Conservation (phyloP, 805 yeast genomes). For the Nakazawaea populi region DNA sequence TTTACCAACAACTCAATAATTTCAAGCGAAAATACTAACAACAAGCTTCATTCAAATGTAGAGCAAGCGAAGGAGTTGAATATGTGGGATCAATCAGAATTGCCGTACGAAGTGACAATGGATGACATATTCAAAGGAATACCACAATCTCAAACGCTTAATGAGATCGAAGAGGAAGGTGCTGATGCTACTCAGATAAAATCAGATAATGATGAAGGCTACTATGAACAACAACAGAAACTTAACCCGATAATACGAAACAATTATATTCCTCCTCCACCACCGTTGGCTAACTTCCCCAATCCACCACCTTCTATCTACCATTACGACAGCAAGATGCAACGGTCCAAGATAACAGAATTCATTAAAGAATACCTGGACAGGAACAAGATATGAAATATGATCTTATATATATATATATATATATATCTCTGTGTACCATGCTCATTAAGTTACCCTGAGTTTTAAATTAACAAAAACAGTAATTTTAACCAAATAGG, state of each 20-base stretch:
- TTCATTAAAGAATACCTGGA: slow-evolving; percentile 9
- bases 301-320: slow-evolving; percentile 30
- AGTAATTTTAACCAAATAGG: not conserved
- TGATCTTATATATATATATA: too few relatives aligned
- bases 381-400: not conserved
- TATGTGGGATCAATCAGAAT: slow-evolving; percentile 16
- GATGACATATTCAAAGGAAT: slow-evolving; percentile 27
- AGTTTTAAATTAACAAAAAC: not conserved
- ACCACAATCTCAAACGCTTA: slow-evolving; percentile 23
- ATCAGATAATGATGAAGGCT: slow-evolving; percentile 14
- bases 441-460: not conserved
- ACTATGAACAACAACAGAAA: not conserved
- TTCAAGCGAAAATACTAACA: slow-evolving; percentile 2
- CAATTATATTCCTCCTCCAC: slow-evolving; percentile 26
- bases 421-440: too few relatives aligned
- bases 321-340: slow-evolving; percentile 17
- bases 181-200: slow-evolving; percentile 17
- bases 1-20: too few relatives aligned
- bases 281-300: slow-evolving; percentile 25
- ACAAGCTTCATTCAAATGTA: not conserved
- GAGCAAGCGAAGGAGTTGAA: slow-evolving; percentile 17
- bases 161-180: slow-evolving; percentile 15
- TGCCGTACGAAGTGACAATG: slow-evolving; percentile 31
- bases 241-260: not conserved
- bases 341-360: slow-evolving; percentile 13